Evolutionary conservation across 331 rosid species (phyloP), one percentile per base, ranked within the genome.

Genomic region (Malus hybrid): DNA sequence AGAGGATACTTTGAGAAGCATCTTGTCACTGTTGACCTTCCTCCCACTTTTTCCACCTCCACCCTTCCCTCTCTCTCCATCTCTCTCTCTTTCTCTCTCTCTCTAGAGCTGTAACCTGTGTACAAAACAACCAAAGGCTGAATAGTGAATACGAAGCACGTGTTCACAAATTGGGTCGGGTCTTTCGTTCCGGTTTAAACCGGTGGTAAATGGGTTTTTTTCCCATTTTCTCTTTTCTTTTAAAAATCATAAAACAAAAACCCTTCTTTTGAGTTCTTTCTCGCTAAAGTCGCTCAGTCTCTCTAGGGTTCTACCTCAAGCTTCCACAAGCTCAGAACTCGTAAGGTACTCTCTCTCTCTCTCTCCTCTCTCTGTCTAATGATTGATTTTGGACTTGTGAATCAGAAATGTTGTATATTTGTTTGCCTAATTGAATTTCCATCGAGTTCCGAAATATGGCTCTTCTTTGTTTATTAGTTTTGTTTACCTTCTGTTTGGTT

Each of bases 1-100:
- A 94, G 87, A 34, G 98, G 98, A 59, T 94, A 94, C 85, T 88
- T 91, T 20, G 97, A 88, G 70, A 90, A 87, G 86, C 98, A 90
- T 50, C 79, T 85, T 34, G 70, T 84, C 3, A 86, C 90, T 19
- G 88, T 83, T 46, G 96, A 94, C 74, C 76, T 90, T 56, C 91
- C 98, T 24, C 84, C 86, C 31, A 90, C 97, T 71, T 84, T 90
- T 84, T 94, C 97, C 75, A 94, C 88, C 5, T 69, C 86, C 76
- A 94, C 75, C 65, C 66, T 69, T 72, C 96, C 92, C n/a, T 76
- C 68, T 14, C 67, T 70, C 69, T 76, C 87, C 90, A 77, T 70
- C 67, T 69, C 81, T 71, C 79, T 63, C 62, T 63, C 59, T 65
- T 79, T 2, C 79, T 65, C 61, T 66, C 61, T 65, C 78, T 2